Percentiles rank a stretch among this genome's conserved stretches.
These are phyloP conservation scores for Schizopora paradoxa DNA, from an alignment of 1,284 basidiomycete species.

Conservation along the genomic window DNA sequence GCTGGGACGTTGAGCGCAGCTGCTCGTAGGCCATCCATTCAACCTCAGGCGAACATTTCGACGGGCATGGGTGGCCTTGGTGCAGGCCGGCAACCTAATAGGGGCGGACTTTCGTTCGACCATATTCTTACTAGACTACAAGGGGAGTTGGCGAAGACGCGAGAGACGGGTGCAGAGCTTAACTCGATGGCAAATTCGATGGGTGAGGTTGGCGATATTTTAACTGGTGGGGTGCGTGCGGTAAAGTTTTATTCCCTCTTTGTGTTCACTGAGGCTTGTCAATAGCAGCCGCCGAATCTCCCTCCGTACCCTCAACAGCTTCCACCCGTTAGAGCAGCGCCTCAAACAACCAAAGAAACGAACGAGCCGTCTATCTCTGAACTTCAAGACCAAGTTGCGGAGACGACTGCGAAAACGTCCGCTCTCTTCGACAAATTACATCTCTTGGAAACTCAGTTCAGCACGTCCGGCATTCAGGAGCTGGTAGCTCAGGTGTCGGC, in stretches of 20 bases:
- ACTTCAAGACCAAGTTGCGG: slow-evolving; percentile 75
- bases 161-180: slow-evolving; percentile 90
- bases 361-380: slow-evolving; percentile 28
- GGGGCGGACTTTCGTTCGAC: slow-evolving; percentile 77
- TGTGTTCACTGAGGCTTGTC: too few relatives aligned
- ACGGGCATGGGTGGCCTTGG: slow-evolving; percentile 73
- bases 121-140: slow-evolving; percentile 78
- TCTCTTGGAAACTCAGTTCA: slow-evolving; percentile 74
- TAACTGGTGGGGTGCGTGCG: slow-evolving; percentile 73
- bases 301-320: slow-evolving; percentile 56
- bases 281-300: slow-evolving; percentile 48
- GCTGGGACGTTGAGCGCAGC: slow-evolving; percentile 24
- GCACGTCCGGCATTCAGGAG: too few relatives aligned
- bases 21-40: slow-evolving; percentile 47
- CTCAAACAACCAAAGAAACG: slow-evolving; percentile 16
- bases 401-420: slow-evolving; percentile 79
- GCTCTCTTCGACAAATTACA: slow-evolving; percentile 84
- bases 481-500: slow-evolving; percentile 73
- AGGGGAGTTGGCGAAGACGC: slow-evolving; percentile 89
- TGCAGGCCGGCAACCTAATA: slow-evolving; percentile 60
- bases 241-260: slow-evolving; percentile 3
- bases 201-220: slow-evolving; percentile 87
- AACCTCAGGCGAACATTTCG: slow-evolving; percentile 44
- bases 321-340: slow-evolving; percentile 55
- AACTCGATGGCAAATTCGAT: slow-evolving; percentile 78